Percentiles rank a stretch among this genome's conserved stretches.
Evolutionary conservation across 192 early-diverging fungal species (phyloP).

Genomic region (Backusella luteola): DNA sequence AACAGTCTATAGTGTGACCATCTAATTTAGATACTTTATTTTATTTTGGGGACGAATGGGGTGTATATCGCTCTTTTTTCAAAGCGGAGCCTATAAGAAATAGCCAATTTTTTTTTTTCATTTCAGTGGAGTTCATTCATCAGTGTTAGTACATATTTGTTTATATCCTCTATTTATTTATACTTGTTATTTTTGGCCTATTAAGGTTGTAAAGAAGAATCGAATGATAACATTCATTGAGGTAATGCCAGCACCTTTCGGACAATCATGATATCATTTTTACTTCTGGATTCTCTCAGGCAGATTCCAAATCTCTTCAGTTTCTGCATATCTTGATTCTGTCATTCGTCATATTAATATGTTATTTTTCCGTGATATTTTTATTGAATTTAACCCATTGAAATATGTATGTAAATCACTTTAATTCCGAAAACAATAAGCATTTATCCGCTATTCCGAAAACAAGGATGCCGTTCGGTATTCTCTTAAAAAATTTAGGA

Average conservation of each 20-base stretch:
- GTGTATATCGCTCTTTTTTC: too few species aligned
- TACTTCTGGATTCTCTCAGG: slow-evolving; percentile 39
- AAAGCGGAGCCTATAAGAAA: neutral
- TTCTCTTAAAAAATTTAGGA: neutral
- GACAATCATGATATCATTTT: slow-evolving; percentile 35
- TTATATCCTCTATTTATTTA: neutral
- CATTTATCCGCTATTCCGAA: neutral
- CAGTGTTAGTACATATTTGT: neutral
- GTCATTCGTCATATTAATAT: slow-evolving; percentile 44
- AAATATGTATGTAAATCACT: neutral
- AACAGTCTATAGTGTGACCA: too few species aligned
- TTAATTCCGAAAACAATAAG: neutral
- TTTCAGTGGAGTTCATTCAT: neutral
- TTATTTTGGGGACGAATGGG: too few species aligned
- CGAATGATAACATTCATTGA: neutral
- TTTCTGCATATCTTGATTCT: slow-evolving; percentile 40
- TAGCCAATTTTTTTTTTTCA: neutral
- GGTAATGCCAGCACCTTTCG: slow-evolving; percentile 18
- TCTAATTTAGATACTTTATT: too few species aligned
- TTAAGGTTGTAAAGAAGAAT: neutral
- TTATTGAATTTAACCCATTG: neutral
- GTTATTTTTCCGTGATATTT: slow-evolving; percentile 41
- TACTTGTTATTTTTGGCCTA: neutral
- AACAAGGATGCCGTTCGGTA: neutral
- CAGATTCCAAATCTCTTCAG: slow-evolving; percentile 43